phyloP scores from a whole-genome alignment of 169 alveolate species.

The Cryptosporidium canis region DNA sequence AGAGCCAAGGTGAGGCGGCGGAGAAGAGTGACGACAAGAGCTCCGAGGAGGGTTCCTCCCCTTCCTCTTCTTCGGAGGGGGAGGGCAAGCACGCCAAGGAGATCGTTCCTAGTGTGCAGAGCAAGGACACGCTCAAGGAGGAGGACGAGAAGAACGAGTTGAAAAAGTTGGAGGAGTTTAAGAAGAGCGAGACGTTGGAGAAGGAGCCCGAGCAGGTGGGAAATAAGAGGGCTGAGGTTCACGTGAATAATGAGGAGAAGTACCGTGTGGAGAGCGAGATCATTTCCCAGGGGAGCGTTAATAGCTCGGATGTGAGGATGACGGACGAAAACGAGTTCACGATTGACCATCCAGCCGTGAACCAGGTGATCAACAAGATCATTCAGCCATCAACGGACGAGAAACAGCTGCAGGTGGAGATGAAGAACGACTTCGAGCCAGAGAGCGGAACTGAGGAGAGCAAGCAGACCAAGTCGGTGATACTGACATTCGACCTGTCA shows the following conservation, averaged over 20 bases:
- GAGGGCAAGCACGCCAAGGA: not conserved
- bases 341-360: slow-evolving; percentile 1
- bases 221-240: not conserved
- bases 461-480: slow-evolving; percentile 31
- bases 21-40: not conserved
- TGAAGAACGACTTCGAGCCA: slow-evolving; percentile 25
- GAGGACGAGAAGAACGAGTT: slow-evolving; percentile 39
- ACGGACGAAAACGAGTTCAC: slow-evolving; percentile 53
- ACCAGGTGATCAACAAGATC: slow-evolving; percentile 22
- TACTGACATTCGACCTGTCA: slow-evolving; percentile 33
- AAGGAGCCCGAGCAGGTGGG: not conserved
- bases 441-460: slow-evolving; percentile 44
- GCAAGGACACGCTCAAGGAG: slow-evolving; percentile 2
- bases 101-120: not conserved
- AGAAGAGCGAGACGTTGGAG: slow-evolving; percentile 28
- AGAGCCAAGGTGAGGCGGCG: not conserved
- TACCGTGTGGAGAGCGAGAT: slow-evolving; percentile 39
- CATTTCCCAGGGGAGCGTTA: not conserved
- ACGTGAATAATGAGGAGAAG: not conserved
- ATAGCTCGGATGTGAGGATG: not conserved
- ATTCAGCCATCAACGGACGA: slow-evolving; percentile 39
- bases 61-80: too few species aligned
- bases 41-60: not conserved
- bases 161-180: slow-evolving; percentile 46
- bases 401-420: slow-evolving; percentile 19